These are phyloP conservation scores for Cornus controversa DNA, from an alignment of 148 eudicot genomes.

Conservation along the genomic window DNA sequence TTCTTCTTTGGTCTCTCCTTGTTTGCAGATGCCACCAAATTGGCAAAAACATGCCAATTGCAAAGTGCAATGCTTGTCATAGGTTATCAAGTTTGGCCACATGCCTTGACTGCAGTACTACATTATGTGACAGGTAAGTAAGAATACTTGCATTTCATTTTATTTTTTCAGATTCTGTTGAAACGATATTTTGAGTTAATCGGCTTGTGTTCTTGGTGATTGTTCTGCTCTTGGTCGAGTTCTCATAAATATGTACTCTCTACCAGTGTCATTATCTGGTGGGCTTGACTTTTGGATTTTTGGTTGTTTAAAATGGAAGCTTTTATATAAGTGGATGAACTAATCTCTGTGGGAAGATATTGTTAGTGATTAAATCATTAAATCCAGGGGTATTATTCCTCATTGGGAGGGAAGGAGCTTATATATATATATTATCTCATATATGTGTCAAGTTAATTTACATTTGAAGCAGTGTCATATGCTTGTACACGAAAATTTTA, in stretches of 20 bases:
- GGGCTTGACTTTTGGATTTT: not conserved
- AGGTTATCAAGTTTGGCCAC: conserved; percentile 62
- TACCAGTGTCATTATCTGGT: not conserved
- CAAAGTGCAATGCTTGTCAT: conserved; percentile 68
- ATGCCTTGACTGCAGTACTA: conserved; percentile 68
- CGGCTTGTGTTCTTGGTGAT: not conserved
- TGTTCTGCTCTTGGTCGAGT: not conserved
- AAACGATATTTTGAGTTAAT: not conserved
- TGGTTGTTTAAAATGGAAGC: not conserved
- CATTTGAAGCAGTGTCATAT: not conserved
- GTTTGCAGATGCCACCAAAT: conserved; percentile 72
- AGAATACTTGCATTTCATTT: not conserved
- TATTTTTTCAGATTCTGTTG: not conserved
- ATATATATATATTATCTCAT: not conserved
- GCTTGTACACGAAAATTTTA: not conserved
- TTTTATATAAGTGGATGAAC: not conserved
- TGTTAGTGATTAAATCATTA: not conserved
- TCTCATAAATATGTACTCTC: not conserved
- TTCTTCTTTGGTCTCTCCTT: conserved; percentile 5
- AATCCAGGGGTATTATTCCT: not conserved
- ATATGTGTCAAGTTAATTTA: too few relatives aligned
- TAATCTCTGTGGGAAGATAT: not conserved
- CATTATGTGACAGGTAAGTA: conserved; percentile 72
- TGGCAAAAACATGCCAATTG: conserved; percentile 40
- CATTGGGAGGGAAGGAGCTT: not conserved